phyloP scores from a whole-genome alignment of 2,329 filamentous ascomycete genomes.

The Zymoseptoria tritici region DNA sequence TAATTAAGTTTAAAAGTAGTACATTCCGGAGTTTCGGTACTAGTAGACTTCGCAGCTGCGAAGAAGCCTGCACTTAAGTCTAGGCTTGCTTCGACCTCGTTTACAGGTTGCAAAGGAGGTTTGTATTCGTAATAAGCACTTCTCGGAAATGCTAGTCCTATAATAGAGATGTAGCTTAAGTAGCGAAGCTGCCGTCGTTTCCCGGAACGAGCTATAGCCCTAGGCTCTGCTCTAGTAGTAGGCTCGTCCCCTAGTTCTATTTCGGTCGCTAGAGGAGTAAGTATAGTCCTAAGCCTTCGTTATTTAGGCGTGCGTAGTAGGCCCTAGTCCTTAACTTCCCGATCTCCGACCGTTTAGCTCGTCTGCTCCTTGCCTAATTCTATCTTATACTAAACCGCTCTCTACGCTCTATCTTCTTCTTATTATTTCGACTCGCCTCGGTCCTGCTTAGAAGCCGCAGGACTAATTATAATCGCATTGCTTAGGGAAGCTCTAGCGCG shows the following conservation, averaged over 20 bases:
- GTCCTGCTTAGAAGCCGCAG: not conserved
- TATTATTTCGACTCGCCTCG: not conserved
- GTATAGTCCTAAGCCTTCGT: not conserved
- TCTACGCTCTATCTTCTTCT: not conserved
- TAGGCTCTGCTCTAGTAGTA: not conserved
- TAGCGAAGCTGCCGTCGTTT: not conserved
- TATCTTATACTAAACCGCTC: too few species aligned
- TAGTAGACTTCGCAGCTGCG: not conserved
- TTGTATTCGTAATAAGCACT: conserved; percentile 8
- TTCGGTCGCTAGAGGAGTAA: not conserved
- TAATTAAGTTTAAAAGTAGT: conserved; percentile 11
- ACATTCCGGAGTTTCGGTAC: conserved; percentile 6
- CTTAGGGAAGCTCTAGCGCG: not conserved
- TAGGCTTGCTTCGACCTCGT: conserved; percentile 6
- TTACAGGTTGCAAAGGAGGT: not conserved
- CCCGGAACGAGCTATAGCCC: not conserved
- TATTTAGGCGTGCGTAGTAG: not conserved
- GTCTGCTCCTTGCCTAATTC: not conserved
- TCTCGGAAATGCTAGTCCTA: conserved; percentile 6
- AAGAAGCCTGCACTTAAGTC: conserved; percentile 2
- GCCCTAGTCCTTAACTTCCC: not conserved
- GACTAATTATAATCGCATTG: not conserved
- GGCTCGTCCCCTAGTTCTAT: not conserved
- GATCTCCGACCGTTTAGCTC: not conserved
- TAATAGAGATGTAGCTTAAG: not conserved